Evolutionary conservation across 2,329 filamentous ascomycete genomes (phyloP).

Genomic region (Lecanicillium sp.): DNA sequence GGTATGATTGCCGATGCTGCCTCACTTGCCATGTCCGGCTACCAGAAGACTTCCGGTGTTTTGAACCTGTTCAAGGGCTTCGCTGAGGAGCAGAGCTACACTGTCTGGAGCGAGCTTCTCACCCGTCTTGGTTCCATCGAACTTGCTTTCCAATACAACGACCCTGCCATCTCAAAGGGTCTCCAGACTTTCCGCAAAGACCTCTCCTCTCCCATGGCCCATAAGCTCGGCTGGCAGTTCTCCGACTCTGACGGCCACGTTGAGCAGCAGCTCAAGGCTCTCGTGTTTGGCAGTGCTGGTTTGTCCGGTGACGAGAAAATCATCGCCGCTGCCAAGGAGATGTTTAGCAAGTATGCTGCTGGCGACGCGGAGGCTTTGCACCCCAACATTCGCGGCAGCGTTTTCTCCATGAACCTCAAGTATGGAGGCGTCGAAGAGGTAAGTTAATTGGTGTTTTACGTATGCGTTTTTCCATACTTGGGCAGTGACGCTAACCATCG

Average conservation of each 20-base stretch:
- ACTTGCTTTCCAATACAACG: conserved; percentile 73
- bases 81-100: conserved; percentile 73
- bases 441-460: conserved; percentile 45
- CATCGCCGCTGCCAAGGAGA: conserved; percentile 73
- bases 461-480: too few relatives aligned
- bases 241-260: conserved; percentile 79
- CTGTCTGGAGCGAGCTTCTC: conserved; percentile 91
- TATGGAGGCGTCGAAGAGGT: conserved; percentile 68
- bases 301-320: conserved; percentile 71
- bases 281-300: conserved; percentile 81
- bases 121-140: conserved; percentile 71
- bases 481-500: conserved; percentile 15
- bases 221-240: conserved; percentile 84
- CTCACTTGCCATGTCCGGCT: conserved; percentile 80
- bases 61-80: conserved; percentile 81
- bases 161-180: conserved; percentile 61
- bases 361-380: conserved; percentile 79
- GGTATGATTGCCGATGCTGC: conserved; percentile 94
- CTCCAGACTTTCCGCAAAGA: conserved; percentile 77
- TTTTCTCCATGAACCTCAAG: conserved; percentile 77
- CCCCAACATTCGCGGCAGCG: conserved; percentile 80
- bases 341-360: conserved; percentile 76
- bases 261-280: conserved; percentile 86
- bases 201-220: conserved; percentile 69
- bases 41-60: conserved; percentile 86